Conservation (phyloP, 371 early-diverging fungal species). For the Mortierella sp. region DNA sequence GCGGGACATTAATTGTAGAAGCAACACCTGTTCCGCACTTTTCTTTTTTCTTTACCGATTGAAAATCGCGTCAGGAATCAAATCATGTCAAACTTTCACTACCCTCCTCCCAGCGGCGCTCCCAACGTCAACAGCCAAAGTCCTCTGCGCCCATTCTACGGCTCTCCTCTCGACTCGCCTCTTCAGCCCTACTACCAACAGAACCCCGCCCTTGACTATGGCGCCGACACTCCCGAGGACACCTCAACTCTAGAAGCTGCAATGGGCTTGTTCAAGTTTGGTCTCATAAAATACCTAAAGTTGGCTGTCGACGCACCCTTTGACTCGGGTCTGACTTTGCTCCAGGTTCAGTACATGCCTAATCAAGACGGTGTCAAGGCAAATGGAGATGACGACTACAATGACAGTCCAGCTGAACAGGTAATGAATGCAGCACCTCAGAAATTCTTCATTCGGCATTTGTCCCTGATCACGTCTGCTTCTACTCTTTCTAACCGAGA, state of each 20-base stretch:
- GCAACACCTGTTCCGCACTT: background rate
- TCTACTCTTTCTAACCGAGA: too few relatives aligned
- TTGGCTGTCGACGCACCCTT: conserved; percentile 79
- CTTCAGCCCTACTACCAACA: conserved; percentile 42
- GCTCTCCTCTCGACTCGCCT: conserved; percentile 26
- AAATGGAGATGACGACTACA: conserved; percentile 30
- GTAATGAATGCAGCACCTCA: conserved; percentile 5
- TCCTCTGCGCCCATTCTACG: conserved; percentile 55
- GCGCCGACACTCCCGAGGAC: conserved; percentile 10
- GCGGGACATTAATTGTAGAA: background rate
- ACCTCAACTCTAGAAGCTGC: conserved; percentile 24
- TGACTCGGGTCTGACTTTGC: conserved; percentile 79
- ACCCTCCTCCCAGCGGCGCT: conserved; percentile 39
- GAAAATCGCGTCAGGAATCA: background rate
- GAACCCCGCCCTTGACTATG: conserved; percentile 26
- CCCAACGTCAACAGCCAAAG: conserved; percentile 44
- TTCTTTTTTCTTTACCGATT: background rate
- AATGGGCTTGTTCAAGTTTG: conserved; percentile 69
- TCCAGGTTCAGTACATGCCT: conserved; percentile 86
- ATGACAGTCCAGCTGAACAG: conserved; percentile 43
- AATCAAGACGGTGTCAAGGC: conserved; percentile 59
- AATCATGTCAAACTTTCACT: conserved; percentile 37
- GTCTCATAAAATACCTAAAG: conserved; percentile 74
- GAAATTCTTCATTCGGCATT: background rate
- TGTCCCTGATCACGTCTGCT: too few relatives aligned